Base-by-base conservation (phyloP, 1,284 basidiomycete species). In the Apiotrichum montevideense region DNA sequence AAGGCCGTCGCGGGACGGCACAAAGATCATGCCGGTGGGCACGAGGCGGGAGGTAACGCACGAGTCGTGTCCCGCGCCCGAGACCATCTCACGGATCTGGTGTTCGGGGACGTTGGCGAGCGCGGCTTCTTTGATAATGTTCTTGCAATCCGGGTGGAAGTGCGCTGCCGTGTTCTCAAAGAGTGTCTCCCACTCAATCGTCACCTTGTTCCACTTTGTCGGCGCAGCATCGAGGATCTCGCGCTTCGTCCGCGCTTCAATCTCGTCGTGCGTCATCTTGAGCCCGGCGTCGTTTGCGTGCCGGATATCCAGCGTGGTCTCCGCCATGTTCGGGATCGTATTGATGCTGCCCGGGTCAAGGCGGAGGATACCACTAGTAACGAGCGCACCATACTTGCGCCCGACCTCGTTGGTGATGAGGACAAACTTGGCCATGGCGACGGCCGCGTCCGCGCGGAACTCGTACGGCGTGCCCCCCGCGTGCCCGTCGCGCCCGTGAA, bases 1-100 rank as follows among this genome's bases (percentile, higher is more conserved):
- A 4, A 70, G 53, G 1, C 68, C 68, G 42, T 64, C 67, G 32
- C 62, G 59, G 55, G 66, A 69, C 4, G 64, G 61, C 34, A 70
- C 61, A 45, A 70, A 70, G 50, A 70, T 63, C 67, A 70, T 70
- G 34, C 63, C 63, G 1, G 68, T 67, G 37, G 68, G 68, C 44
- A 56, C 52, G 51, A 43, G 54, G 21, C 34, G 43, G 11, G 62
- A 43, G 2, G 64, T 65, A 40, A 52, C 43, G 55, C 58, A 68
- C 53, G 56, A 61, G 54, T 69, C 67, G 53, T 69, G 67, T 1
- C 67, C 67, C 1, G 67, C 67, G 3, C 67, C 54, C 0, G 49
- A 52, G 45, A 51, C 55, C 13, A 58, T 52, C 35, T 59, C 54
- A 53, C 59, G 55, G 14, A 56, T 54, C 29, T 49, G 14, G 29